phyloP scores from a whole-genome alignment of 352 stramenopile species.

The Globisporangium spiculum region DNA sequence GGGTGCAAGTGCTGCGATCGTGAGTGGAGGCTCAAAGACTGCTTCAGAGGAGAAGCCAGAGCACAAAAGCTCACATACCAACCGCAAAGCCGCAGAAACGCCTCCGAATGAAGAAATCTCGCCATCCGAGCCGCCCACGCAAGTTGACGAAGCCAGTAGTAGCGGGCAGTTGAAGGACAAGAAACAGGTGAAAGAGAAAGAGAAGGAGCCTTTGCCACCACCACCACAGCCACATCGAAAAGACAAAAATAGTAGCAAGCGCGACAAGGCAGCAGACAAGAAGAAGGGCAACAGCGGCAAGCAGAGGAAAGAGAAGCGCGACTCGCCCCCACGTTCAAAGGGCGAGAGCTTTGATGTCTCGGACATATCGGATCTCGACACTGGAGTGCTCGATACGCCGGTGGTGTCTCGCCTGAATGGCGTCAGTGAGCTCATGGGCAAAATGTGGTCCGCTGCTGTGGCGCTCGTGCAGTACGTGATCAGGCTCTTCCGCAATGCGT shows the following conservation, averaged over 20 bases:
- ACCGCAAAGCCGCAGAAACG: neutral
- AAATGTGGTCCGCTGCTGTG: neutral
- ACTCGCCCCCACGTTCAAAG: conserved; percentile 35
- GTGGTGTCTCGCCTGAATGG: neutral
- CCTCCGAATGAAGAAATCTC: conserved; percentile 18
- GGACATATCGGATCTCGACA: conserved; percentile 21
- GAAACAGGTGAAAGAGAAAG: conserved; percentile 18
- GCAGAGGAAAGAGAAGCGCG: conserved; percentile 64
- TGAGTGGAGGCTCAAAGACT: neutral
- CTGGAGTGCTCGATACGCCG: conserved; percentile 1
- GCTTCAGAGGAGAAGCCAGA: neutral
- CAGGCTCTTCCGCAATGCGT: conserved; percentile 1
- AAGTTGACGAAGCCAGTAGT: neutral
- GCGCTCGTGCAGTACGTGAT: neutral
- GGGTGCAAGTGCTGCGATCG: neutral
- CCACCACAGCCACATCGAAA: conserved; percentile 24
- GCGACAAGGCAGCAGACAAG: conserved; percentile 31
- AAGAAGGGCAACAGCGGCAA: conserved; percentile 28
- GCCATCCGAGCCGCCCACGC: conserved; percentile 7
- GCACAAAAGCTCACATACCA: neutral
- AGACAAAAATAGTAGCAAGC: conserved; percentile 31
- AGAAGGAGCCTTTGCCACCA: neutral
- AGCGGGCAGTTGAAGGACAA: conserved; percentile 15
- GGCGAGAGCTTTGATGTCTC: conserved; percentile 31
- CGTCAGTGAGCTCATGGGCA: neutral